Conservation (phyloP, 495 filamentous ascomycete genomes). For the Talaromyces ruber region DNA sequence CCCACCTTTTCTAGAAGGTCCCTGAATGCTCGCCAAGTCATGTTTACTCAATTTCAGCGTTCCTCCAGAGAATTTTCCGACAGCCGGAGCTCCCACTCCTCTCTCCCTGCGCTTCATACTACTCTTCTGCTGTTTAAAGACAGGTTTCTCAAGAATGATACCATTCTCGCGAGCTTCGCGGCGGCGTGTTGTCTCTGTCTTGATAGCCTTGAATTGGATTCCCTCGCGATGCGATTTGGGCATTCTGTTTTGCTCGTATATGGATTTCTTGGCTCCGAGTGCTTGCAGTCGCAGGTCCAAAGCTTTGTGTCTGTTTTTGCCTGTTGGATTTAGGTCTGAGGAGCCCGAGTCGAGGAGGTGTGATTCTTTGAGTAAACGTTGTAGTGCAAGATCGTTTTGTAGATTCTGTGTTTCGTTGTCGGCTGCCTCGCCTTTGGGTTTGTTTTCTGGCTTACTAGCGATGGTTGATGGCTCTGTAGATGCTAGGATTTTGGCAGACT, state of each 20-base stretch:
- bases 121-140: constrained; percentile 33
- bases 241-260: constrained; percentile 73
- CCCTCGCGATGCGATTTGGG: constrained; percentile 72
- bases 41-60: constrained; percentile 69
- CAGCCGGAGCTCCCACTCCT: constrained; percentile 62
- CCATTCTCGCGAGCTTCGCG: constrained; percentile 82
- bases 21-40: constrained; percentile 60
- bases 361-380: constrained; percentile 82
- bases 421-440: constrained; percentile 35
- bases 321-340: constrained; percentile 51
- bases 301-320: constrained; percentile 63
- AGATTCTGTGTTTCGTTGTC: constrained; percentile 53
- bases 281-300: constrained; percentile 73
- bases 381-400: constrained; percentile 87
- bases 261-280: constrained; percentile 67
- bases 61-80: constrained; percentile 74
- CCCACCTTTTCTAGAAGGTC: constrained; percentile 18
- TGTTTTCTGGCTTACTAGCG: constrained; percentile 23
- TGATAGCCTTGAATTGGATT: constrained; percentile 55
- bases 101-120: constrained; percentile 45
- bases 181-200: constrained; percentile 61
- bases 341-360: constrained; percentile 69
- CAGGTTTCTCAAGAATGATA: constrained; percentile 72
- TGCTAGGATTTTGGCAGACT: constrained; percentile 43
- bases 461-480: constrained; percentile 26